Conservation (phyloP, 176 grass and related monocot species). For the Bolboschoenus planiculmis region DNA sequence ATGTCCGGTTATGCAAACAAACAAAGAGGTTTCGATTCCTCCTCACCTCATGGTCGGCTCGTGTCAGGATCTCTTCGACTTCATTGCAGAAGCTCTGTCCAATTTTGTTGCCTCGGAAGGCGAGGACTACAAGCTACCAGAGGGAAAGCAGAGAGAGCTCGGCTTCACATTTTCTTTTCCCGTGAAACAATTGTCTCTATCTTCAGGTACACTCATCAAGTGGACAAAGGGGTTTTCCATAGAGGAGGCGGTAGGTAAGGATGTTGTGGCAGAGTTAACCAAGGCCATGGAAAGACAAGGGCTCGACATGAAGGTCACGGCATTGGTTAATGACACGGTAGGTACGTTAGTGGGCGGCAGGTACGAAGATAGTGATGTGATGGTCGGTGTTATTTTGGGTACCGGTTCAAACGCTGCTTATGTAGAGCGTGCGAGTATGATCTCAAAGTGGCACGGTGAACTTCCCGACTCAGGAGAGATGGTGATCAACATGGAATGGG, state of each 20-base stretch:
- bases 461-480: slow-evolving; percentile 53
- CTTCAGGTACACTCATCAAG: slow-evolving; percentile 73
- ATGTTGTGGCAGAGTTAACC: slow-evolving; percentile 37
- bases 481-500: slow-evolving; percentile 97
- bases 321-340: slow-evolving; percentile 43
- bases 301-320: slow-evolving; percentile 41
- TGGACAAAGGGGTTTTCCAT: slow-evolving; percentile 88
- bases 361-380: slow-evolving; percentile 57
- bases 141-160: slow-evolving; percentile 46
- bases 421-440: slow-evolving; percentile 57
- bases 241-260: slow-evolving; percentile 37
- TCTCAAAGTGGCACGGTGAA: slow-evolving; percentile 55
- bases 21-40: slow-evolving; percentile 65
- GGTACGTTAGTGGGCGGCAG: slow-evolving; percentile 45
- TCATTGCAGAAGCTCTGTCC: slow-evolving; percentile 52
- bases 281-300: slow-evolving; percentile 35
- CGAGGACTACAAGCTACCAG: not conserved
- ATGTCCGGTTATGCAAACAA: slow-evolving; percentile 39
- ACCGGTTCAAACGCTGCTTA: slow-evolving; percentile 87
- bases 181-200: slow-evolving; percentile 58
- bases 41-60: slow-evolving; percentile 65
- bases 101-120: slow-evolving; percentile 33
- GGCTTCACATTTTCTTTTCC: slow-evolving; percentile 96
- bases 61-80: slow-evolving; percentile 62
- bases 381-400: slow-evolving; percentile 66